phyloP scores from a whole-genome alignment of 495 filamentous ascomycete genomes.

The Aspergillus affinis region DNA sequence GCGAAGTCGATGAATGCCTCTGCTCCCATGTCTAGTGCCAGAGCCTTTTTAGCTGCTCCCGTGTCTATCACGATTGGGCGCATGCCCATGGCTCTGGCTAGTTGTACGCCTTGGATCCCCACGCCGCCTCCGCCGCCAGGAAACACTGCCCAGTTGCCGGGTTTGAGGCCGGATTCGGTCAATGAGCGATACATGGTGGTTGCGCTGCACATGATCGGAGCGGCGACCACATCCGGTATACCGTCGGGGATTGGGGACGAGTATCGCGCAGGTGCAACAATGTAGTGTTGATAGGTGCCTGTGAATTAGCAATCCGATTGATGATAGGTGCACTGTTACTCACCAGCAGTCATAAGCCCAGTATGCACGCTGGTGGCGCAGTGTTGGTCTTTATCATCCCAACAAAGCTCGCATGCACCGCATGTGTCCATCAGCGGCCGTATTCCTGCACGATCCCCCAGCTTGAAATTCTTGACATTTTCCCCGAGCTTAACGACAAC shows the following conservation, averaged over 20 bases:
- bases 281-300: conserved; percentile 70
- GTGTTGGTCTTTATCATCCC: conserved; percentile 43
- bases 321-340: neutral
- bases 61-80: conserved; percentile 52
- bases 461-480: conserved; percentile 52
- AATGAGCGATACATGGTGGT: conserved; percentile 56
- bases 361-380: conserved; percentile 35
- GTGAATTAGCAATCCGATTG: neutral
- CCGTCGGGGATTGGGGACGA: conserved; percentile 65
- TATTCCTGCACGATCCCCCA: conserved; percentile 60
- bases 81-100: conserved; percentile 57
- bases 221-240: conserved; percentile 57
- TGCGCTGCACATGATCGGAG: conserved; percentile 61
- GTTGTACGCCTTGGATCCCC: conserved; percentile 61
- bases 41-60: conserved; percentile 38
- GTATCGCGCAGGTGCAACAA: conserved; percentile 59
- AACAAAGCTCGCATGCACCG: conserved; percentile 49
- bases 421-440: conserved; percentile 57
- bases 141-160: conserved; percentile 61
- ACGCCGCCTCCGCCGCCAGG: conserved; percentile 58
- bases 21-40: conserved; percentile 48
- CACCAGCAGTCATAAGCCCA: conserved; percentile 37
- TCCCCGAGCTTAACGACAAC: conserved; percentile 53
- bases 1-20: conserved; percentile 53
- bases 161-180: conserved; percentile 51